Conservation (phyloP, 768 basidiomycete species). For the Pleurotus eryngii region DNA sequence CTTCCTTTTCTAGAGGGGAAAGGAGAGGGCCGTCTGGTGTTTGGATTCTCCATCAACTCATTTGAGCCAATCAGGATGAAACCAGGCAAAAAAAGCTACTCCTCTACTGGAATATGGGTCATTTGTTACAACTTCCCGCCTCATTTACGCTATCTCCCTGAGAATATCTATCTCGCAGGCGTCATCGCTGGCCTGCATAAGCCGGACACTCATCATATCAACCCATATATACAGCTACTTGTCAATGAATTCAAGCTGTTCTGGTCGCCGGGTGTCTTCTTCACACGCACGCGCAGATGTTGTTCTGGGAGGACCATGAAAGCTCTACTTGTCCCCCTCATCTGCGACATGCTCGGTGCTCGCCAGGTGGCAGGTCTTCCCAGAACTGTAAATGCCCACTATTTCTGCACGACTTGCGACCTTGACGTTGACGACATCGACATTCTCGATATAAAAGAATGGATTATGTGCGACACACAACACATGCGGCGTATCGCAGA, state of each 20-base stretch:
- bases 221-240: too few relatives aligned
- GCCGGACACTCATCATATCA: too few relatives aligned
- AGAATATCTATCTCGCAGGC: not conserved
- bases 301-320: too few relatives aligned
- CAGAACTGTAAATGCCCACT: slow-evolving; percentile 4
- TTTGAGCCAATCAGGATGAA: not conserved
- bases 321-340: not conserved
- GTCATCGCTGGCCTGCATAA: too few relatives aligned
- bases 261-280: too few relatives aligned
- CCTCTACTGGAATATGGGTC: not conserved
- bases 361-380: not conserved
- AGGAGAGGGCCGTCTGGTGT: not conserved
- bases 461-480: slow-evolving; percentile 9
- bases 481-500: slow-evolving; percentile 14
- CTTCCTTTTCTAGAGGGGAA: not conserved
- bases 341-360: slow-evolving; percentile 5
- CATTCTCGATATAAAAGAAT: slow-evolving; percentile 12
- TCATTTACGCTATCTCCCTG: not conserved
- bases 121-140: slow-evolving; percentile 1
- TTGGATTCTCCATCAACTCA: not conserved
- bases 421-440: slow-evolving; percentile 12
- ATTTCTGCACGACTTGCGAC: slow-evolving; percentile 22
- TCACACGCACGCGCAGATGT: too few relatives aligned
- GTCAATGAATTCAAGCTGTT: too few relatives aligned
- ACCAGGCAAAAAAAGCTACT: not conserved